Base-by-base conservation (phyloP, 768 basidiomycete genomes). In the Russula abietina region DNA sequence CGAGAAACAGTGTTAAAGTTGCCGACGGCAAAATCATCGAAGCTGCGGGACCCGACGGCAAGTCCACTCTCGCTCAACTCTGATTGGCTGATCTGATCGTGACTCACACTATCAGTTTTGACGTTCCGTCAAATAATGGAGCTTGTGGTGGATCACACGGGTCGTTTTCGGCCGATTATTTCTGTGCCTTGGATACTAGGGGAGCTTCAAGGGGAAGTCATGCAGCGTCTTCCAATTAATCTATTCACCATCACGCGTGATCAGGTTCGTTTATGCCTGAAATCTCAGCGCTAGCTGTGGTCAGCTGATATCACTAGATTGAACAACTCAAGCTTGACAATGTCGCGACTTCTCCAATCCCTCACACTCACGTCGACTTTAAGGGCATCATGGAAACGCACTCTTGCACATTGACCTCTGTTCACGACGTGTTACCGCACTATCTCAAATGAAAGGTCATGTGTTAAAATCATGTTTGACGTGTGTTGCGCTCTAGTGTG, bases 61-160 rank as follows among this genome's bases (percentile, higher is more conserved):
- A 64, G 79, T 41, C 11, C 73, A 39, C 12, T 54, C 73, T 53
- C 73, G 46, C 74, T 76, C n/a, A 74, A 12, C 19, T 41, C 26
- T 38, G 69, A 30, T 30, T 38, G 24, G 17, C n/a, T 52, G 26
- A 24, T 43, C n/a, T 52, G 26, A 24, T 43, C 17, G 28, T 43
- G 39, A 55, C 53, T 26, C 24, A 39, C 67, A 65, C n/a, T 46
- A 28, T 30, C 68, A 90, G 88, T 86, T 11, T 80, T 84, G 70
- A 86, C 85, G 0, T 90, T 86, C 70, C 76, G 76, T 48, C 78
- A 90, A 68, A 74, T 89, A 28, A 88, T 91, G 83, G 70, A 84
- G 68, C 73, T 86, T 11, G 79, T 88, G 2, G 74, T 89, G 41
- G 73, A 76, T 60, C 79, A 84, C 66, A 81, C 80, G 22, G 71